Percentiles rank a stretch among this genome's conserved stretches.
phyloP scores from a whole-genome alignment of 2,329 filamentous ascomycete genomes.

The Sporothrix humicola region DNA sequence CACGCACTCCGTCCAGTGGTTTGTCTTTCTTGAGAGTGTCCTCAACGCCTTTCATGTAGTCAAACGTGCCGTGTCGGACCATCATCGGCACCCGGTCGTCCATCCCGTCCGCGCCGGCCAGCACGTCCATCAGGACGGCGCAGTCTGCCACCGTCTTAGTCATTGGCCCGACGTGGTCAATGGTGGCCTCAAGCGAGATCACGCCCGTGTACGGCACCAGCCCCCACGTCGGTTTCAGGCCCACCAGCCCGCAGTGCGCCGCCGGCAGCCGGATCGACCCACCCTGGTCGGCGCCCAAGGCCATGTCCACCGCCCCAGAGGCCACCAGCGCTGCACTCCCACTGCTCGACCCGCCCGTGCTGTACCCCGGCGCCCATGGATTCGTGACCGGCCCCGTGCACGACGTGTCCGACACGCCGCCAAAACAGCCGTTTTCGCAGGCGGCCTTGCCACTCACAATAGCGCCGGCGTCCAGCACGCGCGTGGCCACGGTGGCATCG shows the following conservation, averaged over 20 bases:
- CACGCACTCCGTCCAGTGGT: constrained; percentile 46
- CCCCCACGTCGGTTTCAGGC: constrained; percentile 55
- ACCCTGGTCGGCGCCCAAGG: constrained; percentile 72
- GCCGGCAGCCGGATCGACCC: constrained; percentile 69
- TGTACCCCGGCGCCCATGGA: constrained; percentile 73
- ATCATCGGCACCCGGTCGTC: constrained; percentile 51
- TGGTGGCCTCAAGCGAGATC: constrained; percentile 47
- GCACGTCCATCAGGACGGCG: constrained; percentile 48
- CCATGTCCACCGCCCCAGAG: constrained; percentile 45
- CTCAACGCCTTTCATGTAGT: constrained; percentile 43
- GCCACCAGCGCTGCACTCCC: constrained; percentile 61
- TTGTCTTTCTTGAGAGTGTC: constrained; percentile 35
- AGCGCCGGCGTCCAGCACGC: constrained; percentile 64
- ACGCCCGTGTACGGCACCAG: constrained; percentile 58
- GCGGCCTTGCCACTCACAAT: constrained; percentile 74
- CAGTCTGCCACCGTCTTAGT: constrained; percentile 50
- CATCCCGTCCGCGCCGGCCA: constrained; percentile 56
- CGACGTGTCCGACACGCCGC: constrained; percentile 63
- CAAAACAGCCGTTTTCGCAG: constrained; percentile 72
- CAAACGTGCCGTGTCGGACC: constrained; percentile 45
- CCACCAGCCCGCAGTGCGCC: constrained; percentile 49
- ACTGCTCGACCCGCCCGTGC: constrained; percentile 76
- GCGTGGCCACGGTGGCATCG: constrained; percentile 48
- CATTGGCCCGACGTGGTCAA: constrained; percentile 55
- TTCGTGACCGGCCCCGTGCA: constrained; percentile 75